Base-by-base conservation (phyloP, 768 basidiomycete genomes). In the Lentinula sp. region DNA sequence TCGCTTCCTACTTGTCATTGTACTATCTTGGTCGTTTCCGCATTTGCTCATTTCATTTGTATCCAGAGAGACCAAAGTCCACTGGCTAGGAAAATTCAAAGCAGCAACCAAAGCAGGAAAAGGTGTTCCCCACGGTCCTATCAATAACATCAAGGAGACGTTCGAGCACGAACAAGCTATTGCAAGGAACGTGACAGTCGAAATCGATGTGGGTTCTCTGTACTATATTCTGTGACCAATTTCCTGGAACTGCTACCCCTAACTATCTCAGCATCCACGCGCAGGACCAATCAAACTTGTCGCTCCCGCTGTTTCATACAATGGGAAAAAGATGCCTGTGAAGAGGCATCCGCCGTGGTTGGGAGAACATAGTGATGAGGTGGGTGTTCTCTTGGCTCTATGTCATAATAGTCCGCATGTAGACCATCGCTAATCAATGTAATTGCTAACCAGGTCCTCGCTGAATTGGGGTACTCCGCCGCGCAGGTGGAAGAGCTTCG, bases 111-210 rank as follows among this genome's bases (percentile, higher is more conserved):
- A 57, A 18, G 45, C 45, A 16, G 95, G 93, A 5, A 75, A 88
- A 36, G 95, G 94, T 10, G 85, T 93, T 28, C 91, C 92, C 6
- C 88, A 89, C 72, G 91, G 90, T 35, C 95, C 95, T 16, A 96
- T 98, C 76, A 97, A 97, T 71, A 88, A 92, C 66, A 92, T 98
- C 62, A 69, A 81, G 62, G 86, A 94, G 72, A 94, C 95, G 3
- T 98, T 97, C 68, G 83, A 85, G 37, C 95, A 97, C 72, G 93
- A 93, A 6, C 85, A 87, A 73, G 92, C 91, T 1, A 68, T 86
- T 43, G 93, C 94, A 33, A 81, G 95, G 53, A 76, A 81, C 56
- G 82, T 90, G 43, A 85, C 85, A 0, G 82, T 89, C 32, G 91
- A 94, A 66, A 82, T 96, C 55, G 84, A 93, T 65, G 92, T 91